These are phyloP conservation scores for Adiantum capillusveneris DNA, from an alignment of 75 land plant species.

Conservation along the genomic window DNA sequence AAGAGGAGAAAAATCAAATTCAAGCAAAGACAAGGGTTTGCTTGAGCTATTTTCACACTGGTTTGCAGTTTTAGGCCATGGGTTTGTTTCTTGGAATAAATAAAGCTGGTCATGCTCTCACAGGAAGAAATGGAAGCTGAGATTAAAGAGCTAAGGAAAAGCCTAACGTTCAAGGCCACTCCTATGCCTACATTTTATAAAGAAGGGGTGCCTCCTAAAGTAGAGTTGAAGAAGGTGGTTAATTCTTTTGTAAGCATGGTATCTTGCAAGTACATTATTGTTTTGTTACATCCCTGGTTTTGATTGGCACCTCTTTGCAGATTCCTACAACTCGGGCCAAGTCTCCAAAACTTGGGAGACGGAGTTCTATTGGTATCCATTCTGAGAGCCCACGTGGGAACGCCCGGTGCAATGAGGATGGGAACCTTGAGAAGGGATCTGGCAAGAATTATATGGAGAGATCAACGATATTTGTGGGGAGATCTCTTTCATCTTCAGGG, in stretches of 20 bases:
- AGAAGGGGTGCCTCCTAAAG: conserved; percentile 41
- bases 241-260: too few species aligned
- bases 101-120: background rate
- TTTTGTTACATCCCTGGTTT: too few species aligned
- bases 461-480: too few species aligned
- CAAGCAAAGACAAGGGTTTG: conserved; percentile 41
- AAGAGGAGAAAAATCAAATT: conserved; percentile 34
- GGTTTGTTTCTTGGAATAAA: too few species aligned
- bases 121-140: conserved; percentile 46
- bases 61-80: too few species aligned
- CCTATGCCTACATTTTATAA: conserved; percentile 54
- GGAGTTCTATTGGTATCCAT: background rate
- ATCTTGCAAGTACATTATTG: too few species aligned
- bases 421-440: too few species aligned
- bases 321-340: conserved; percentile 48
- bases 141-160: conserved; percentile 43
- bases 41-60: background rate
- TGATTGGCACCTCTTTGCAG: conserved; percentile 6
- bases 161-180: conserved; percentile 46
- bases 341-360: conserved; percentile 46
- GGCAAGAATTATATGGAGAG: too few species aligned
- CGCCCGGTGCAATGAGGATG: too few species aligned
- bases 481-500: too few species aligned
- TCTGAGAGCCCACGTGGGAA: too few species aligned
- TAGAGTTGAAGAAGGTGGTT: conserved; percentile 45